These are phyloP conservation scores for Fonsecaea erecta DNA, from an alignment of 2,329 filamentous ascomycete genomes.

Conservation along the genomic window DNA sequence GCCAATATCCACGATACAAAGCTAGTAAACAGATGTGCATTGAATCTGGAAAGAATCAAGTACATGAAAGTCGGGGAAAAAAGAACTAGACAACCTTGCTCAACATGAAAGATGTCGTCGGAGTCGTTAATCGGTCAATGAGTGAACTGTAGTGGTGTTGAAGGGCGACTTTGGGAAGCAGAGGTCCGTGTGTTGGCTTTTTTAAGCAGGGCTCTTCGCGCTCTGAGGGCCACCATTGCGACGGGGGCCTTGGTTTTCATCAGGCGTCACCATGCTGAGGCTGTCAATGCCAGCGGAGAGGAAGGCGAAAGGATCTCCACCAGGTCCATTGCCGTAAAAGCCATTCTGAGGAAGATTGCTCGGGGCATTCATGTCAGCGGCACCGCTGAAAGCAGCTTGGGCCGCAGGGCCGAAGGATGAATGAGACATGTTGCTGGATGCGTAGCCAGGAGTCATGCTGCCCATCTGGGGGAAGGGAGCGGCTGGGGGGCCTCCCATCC, in stretches of 20 bases:
- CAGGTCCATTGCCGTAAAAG: slow-evolving; percentile 63
- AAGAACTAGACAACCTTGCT: slow-evolving; percentile 33
- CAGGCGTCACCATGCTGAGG: slow-evolving; percentile 57
- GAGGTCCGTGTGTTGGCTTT: slow-evolving; percentile 2
- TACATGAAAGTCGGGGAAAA: slow-evolving; percentile 25
- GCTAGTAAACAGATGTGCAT: slow-evolving; percentile 35
- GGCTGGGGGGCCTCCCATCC: slow-evolving; percentile 75
- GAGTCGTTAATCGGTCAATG: slow-evolving; percentile 32
- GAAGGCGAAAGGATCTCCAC: slow-evolving; percentile 67
- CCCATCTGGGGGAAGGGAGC: slow-evolving; percentile 70
- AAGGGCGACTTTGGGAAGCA: slow-evolving; percentile 13
- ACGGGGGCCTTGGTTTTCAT: slow-evolving; percentile 46
- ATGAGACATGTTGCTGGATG: slow-evolving; percentile 76
- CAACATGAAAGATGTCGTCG: slow-evolving; percentile 35
- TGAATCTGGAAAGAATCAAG: slow-evolving; percentile 29
- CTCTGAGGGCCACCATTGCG: slow-evolving; percentile 52
- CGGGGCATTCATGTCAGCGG: slow-evolving; percentile 73
- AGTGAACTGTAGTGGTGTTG: slow-evolving; percentile 27
- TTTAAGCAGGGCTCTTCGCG: slow-evolving; percentile 48
- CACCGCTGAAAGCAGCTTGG: slow-evolving; percentile 91
- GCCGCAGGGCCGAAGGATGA: slow-evolving; percentile 89
- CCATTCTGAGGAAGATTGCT: slow-evolving; percentile 78
- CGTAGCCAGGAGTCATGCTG: slow-evolving; percentile 77
- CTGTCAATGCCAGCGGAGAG: slow-evolving; percentile 64
- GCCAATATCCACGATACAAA: slow-evolving; percentile 36